Evolutionary conservation across 2,329 filamentous ascomycete species (phyloP).

Genomic region (Microcera coccophila): DNA sequence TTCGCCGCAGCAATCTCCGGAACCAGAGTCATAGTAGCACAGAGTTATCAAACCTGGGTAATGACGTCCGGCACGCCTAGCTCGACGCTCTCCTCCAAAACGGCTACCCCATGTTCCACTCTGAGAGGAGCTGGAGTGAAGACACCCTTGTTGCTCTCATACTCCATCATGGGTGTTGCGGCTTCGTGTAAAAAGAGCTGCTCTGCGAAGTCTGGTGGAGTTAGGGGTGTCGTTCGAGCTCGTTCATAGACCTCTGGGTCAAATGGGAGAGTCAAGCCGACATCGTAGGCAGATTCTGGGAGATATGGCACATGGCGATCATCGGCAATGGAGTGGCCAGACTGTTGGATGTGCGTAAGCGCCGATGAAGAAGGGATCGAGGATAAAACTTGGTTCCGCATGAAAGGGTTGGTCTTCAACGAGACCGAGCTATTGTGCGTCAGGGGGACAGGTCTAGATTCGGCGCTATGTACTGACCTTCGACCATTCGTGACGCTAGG

Average conservation of each 20-base stretch:
- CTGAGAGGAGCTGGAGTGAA: conserved; percentile 34
- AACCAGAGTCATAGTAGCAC: neutral
- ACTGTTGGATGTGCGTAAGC: conserved; percentile 2
- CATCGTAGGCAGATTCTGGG: conserved; percentile 1
- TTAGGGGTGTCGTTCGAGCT: neutral
- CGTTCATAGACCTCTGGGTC: neutral
- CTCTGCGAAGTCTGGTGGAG: neutral
- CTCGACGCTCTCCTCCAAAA: conserved; percentile 54
- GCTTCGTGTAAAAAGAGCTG: neutral
- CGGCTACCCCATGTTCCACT: conserved; percentile 49
- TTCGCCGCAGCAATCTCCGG: neutral
- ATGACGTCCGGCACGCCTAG: conserved; percentile 44
- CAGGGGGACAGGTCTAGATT: neutral
- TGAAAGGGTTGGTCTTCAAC: conserved; percentile 3
- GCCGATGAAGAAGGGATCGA: conserved; percentile 3
- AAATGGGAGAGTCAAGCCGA: conserved; percentile 3
- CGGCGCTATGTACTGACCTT: too few species aligned
- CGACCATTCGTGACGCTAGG: conserved; percentile 6
- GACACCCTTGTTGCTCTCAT: conserved; percentile 3
- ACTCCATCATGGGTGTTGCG: neutral
- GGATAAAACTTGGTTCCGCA: conserved; percentile 1
- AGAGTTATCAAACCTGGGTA: conserved; percentile 29
- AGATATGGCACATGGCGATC: neutral
- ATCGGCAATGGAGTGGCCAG: neutral
- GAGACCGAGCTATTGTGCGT: conserved; percentile 1